These are phyloP conservation scores for Fusarium sterilihyphosum DNA, from an alignment of 2,329 filamentous ascomycete genomes.

Conservation along the genomic window DNA sequence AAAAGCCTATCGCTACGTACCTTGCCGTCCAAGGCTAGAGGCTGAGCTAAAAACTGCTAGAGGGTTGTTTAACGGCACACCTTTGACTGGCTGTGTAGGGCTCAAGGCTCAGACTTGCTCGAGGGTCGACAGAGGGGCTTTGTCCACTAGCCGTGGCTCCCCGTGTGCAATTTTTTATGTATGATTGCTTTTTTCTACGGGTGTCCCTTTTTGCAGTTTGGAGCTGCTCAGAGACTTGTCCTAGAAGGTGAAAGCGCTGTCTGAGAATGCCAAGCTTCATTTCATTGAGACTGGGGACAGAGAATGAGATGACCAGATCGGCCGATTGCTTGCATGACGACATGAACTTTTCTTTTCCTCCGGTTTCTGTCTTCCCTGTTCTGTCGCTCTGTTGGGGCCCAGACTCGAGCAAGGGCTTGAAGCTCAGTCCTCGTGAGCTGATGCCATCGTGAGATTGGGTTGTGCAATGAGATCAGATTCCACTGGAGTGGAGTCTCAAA, in stretches of 20 bases:
- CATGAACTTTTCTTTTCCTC: constrained; percentile 19
- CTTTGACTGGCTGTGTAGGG: constrained; percentile 5
- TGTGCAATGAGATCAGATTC: constrained; percentile 33
- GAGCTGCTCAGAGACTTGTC: constrained; percentile 26
- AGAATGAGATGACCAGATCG: constrained; percentile 35
- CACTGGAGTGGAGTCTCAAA: constrained; percentile 23
- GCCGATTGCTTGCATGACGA: constrained; percentile 39
- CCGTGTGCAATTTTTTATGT: constrained; percentile 13
- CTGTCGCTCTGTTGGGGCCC: neutral
- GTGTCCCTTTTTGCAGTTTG: neutral
- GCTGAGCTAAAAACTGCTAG: neutral
- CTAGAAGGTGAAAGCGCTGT: constrained; percentile 25
- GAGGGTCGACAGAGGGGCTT: constrained; percentile 9
- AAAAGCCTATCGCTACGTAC: constrained; percentile 23
- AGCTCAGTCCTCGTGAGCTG: constrained; percentile 30
- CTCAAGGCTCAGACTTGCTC: constrained; percentile 1
- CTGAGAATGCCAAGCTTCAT: constrained; percentile 39
- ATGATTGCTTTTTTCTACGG: constrained; percentile 11
- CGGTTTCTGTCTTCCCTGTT: neutral
- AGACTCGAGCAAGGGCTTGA: constrained; percentile 13
- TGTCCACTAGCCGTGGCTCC: constrained; percentile 8
- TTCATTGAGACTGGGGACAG: constrained; percentile 11
- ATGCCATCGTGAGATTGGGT: constrained; percentile 44
- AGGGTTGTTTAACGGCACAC: constrained; percentile 31
- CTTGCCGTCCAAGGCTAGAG: constrained; percentile 22